Evolutionary conservation across 163 green algal genomes (phyloP).

Genomic region (Dunaliella salina): DNA sequence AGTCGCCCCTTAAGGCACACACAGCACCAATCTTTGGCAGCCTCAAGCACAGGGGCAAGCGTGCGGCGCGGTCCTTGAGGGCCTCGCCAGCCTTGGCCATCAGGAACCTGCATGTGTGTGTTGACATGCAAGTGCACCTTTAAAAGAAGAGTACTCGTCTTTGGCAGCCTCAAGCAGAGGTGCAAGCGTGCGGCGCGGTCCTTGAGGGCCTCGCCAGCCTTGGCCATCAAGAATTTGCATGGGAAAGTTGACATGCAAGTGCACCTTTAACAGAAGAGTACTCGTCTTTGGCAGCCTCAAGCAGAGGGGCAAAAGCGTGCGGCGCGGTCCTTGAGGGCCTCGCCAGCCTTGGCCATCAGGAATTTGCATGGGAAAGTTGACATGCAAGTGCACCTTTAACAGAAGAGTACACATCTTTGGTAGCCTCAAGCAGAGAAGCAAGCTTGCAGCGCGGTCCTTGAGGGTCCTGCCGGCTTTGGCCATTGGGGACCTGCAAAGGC

Average conservation of each 20-base stretch:
- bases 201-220: no score
- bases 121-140: not conserved
- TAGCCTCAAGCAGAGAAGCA: not conserved
- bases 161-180: not conserved
- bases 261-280: not conserved
- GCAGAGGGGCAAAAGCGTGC: not conserved
- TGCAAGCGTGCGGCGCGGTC: not conserved
- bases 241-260: not conserved
- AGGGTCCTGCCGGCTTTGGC: not conserved
- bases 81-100: not conserved
- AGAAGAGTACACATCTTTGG: not conserved
- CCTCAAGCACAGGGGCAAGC: not conserved
- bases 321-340: not conserved
- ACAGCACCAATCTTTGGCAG: not conserved
- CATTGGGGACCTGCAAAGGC: not conserved
- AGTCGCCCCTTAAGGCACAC: not conserved
- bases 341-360: not conserved
- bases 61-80: not conserved
- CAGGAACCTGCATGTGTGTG: not conserved
- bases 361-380: not conserved
- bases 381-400: not conserved
- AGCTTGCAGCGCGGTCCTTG: not conserved
- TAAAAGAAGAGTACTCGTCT: no score
- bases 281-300: not conserved
- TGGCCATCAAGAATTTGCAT: not conserved